phyloP scores from a whole-genome alignment of 1,139 yeast genomes.

The Meyerozyma elateridarum region DNA sequence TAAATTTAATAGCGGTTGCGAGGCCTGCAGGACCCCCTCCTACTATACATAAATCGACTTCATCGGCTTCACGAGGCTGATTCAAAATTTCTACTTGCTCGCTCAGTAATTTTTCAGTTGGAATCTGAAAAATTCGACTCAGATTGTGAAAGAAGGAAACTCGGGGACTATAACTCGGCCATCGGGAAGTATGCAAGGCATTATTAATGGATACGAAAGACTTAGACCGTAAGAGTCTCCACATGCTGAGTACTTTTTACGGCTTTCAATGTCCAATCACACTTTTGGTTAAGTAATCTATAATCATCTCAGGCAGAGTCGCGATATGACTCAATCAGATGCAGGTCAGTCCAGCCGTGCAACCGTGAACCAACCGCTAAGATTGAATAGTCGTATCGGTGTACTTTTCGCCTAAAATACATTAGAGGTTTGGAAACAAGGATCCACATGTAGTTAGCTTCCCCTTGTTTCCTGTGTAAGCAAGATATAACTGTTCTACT shows the following conservation, averaged over 20 bases:
- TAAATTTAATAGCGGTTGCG: slow-evolving; percentile 85
- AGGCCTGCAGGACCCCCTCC: slow-evolving; percentile 99
- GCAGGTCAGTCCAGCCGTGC: too few relatives aligned
- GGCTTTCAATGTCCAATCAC: slow-evolving; percentile 4
- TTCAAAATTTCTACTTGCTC: slow-evolving; percentile 44
- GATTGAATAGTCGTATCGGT: too few relatives aligned
- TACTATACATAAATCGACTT: slow-evolving; percentile 89
- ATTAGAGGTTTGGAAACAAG: too few relatives aligned
- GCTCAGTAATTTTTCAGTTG: slow-evolving; percentile 14
- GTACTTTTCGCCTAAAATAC: too few relatives aligned
- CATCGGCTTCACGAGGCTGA: slow-evolving; percentile 73
- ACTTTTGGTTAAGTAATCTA: slow-evolving; percentile 1
- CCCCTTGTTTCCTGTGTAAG: too few relatives aligned
- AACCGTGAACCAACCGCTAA: too few relatives aligned
- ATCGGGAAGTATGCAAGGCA: too few relatives aligned
- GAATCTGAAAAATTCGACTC: background rate
- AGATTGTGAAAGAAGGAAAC: background rate
- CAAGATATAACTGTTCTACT: background rate
- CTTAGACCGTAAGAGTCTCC: too few relatives aligned
- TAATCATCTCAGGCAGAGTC: too few relatives aligned
- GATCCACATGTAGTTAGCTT: too few relatives aligned
- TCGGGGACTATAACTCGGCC: background rate
- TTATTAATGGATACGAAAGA: too few relatives aligned
- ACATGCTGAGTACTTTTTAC: too few relatives aligned
- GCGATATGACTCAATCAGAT: background rate